Percentiles rank a stretch among this genome's conserved stretches.
Conservation (phyloP, 2,329 filamentous ascomycete species). For the Cladophialophora immunda region DNA sequence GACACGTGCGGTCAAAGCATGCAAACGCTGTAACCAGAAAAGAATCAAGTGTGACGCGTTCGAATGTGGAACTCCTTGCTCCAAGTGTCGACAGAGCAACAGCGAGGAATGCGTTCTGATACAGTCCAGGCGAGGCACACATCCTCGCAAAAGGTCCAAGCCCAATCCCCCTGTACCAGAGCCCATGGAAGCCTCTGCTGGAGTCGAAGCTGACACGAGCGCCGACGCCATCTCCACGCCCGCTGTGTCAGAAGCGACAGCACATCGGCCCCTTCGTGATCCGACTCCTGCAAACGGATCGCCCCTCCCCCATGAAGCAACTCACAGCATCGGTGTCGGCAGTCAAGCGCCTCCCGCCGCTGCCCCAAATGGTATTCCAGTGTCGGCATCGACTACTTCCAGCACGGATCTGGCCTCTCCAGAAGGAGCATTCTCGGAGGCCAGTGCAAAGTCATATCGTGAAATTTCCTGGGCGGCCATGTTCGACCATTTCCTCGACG, state of each 20-base stretch:
- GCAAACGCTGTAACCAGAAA: slow-evolving; percentile 24
- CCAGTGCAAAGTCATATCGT: slow-evolving; percentile 20
- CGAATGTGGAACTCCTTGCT: slow-evolving; percentile 19
- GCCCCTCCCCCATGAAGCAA: slow-evolving; percentile 8
- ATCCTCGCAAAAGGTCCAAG: slow-evolving; percentile 24
- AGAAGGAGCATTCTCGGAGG: slow-evolving; percentile 16
- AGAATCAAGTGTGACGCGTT: slow-evolving; percentile 26
- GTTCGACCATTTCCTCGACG: slow-evolving; percentile 24
- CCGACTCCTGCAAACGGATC: slow-evolving; percentile 11
- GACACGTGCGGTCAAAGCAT: slow-evolving; percentile 23
- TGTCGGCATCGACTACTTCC: slow-evolving; percentile 11
- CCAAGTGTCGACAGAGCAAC: slow-evolving; percentile 24
- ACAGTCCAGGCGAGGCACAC: slow-evolving; percentile 20
- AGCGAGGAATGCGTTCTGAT: slow-evolving; percentile 21
- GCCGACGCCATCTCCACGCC: slow-evolving; percentile 11
- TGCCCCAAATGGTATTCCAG: slow-evolving; percentile 8
- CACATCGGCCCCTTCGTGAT: slow-evolving; percentile 9
- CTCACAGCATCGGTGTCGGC: slow-evolving; percentile 1
- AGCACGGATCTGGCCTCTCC: slow-evolving; percentile 16
- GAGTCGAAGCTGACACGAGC: slow-evolving; percentile 11
- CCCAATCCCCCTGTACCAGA: slow-evolving; percentile 13
- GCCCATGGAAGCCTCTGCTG: slow-evolving; percentile 8
- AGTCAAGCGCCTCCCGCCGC: neutral
- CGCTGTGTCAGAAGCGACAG: slow-evolving; percentile 12
- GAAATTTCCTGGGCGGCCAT: slow-evolving; percentile 25